Evolutionary conservation across 768 basidiomycete genomes (phyloP).

Genomic region (Tremella fuciformis): DNA sequence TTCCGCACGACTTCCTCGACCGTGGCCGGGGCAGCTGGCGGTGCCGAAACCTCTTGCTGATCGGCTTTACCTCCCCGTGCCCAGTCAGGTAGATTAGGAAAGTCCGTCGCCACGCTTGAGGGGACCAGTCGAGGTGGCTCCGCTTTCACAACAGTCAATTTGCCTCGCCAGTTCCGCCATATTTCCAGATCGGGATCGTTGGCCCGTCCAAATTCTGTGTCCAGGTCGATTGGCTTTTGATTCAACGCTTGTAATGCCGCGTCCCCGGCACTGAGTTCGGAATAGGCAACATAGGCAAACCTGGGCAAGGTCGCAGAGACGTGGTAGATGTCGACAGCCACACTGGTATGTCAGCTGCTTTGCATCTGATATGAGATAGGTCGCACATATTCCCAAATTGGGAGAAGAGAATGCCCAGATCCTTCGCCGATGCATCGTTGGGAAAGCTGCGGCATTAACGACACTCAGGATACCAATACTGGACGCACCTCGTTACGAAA

Average conservation of each 20-base stretch:
- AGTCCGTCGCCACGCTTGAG: slow-evolving; percentile 22
- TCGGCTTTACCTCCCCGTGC: slow-evolving; percentile 18
- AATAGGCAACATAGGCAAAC: slow-evolving; percentile 46
- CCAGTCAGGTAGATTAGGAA: slow-evolving; percentile 43
- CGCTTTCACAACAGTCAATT: slow-evolving; percentile 35
- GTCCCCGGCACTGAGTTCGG: slow-evolving; percentile 24
- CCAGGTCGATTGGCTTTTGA: slow-evolving; percentile 38
- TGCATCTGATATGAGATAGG: neutral
- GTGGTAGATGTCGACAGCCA: slow-evolving; percentile 50
- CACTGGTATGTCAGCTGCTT: slow-evolving; percentile 23
- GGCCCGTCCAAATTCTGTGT: slow-evolving; percentile 28
- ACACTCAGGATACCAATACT: neutral
- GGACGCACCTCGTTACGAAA: slow-evolving; percentile 45
- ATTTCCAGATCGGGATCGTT: slow-evolving; percentile 39
- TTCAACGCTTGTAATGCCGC: slow-evolving; percentile 41
- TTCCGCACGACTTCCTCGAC: slow-evolving; percentile 11
- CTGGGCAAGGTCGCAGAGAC: slow-evolving; percentile 43
- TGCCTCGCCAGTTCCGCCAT: slow-evolving; percentile 45
- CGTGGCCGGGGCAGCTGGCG: neutral
- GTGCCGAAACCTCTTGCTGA: slow-evolving; percentile 18
- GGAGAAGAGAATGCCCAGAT: slow-evolving; percentile 48
- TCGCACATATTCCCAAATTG: slow-evolving; percentile 49
- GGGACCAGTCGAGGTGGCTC: slow-evolving; percentile 45
- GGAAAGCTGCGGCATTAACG: slow-evolving; percentile 38
- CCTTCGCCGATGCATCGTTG: slow-evolving; percentile 40